Evolutionary conservation across 2,329 filamentous ascomycete genomes (phyloP).

Genomic region (Graphiopsis chlorocephala): DNA sequence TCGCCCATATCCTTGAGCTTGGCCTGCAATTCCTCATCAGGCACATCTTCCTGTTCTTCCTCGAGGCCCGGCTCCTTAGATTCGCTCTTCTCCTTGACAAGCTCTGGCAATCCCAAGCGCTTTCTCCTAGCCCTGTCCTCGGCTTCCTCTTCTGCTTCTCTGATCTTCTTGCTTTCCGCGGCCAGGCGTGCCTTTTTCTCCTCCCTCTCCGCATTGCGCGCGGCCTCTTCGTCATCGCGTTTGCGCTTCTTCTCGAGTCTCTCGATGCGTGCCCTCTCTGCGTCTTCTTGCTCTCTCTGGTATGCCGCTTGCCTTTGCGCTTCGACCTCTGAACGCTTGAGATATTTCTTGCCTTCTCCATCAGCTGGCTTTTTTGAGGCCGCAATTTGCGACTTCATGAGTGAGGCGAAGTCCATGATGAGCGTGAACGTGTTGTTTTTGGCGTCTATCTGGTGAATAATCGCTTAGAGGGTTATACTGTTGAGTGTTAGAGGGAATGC

Average conservation of each 20-base stretch:
- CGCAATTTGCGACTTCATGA: conserved; percentile 90
- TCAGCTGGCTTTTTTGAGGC: conserved; percentile 44
- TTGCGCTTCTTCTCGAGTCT: conserved; percentile 78
- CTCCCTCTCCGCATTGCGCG: conserved; percentile 66
- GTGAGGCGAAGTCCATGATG: conserved; percentile 88
- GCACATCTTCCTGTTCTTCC: conserved; percentile 58
- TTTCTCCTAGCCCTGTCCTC: conserved; percentile 72
- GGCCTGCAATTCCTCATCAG: conserved; percentile 65
- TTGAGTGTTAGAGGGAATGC: background rate
- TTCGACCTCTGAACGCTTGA: conserved; percentile 83
- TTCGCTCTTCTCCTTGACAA: conserved; percentile 54
- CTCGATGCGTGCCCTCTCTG: conserved; percentile 69
- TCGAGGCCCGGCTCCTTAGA: conserved; percentile 28
- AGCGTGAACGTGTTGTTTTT: background rate
- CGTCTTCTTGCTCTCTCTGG: conserved; percentile 71
- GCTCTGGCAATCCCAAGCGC: conserved; percentile 75
- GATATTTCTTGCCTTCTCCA: conserved; percentile 64
- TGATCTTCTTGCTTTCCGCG: conserved; percentile 68
- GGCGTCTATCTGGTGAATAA: background rate
- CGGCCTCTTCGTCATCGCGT: conserved; percentile 78
- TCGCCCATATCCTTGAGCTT: conserved; percentile 71
- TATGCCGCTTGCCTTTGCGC: conserved; percentile 78
- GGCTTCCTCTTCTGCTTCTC: conserved; percentile 70
- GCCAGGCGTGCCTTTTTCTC: conserved; percentile 80
- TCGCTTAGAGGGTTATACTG: background rate